Evolutionary conservation across 345 rosid genomes (phyloP).

Genomic region (Hibiscus mutabilis): DNA sequence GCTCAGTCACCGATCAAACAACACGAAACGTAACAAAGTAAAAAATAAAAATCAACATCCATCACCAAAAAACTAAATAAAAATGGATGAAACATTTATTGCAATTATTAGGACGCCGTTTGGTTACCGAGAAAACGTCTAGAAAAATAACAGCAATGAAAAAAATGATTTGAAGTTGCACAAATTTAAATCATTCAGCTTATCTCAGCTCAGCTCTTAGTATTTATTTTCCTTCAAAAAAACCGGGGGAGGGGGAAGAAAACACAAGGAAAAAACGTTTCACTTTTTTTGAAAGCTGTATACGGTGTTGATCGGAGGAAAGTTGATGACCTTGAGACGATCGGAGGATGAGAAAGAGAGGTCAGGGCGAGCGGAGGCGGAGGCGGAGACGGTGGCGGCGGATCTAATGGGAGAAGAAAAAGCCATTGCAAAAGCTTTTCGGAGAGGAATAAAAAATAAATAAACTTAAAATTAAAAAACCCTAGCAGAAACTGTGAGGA

Average conservation of each 20-base stretch:
- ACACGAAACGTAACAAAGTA: neutral
- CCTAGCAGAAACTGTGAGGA: neutral
- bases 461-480: neutral
- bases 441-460: neutral
- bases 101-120: neutral
- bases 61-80: neutral
- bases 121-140: neutral
- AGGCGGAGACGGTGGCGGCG: constrained; percentile 30
- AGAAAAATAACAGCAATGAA: neutral
- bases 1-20: neutral
- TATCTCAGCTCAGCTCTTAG: neutral
- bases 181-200: neutral
- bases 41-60: neutral
- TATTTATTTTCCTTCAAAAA: neutral
- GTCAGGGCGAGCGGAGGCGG: constrained; percentile 32
- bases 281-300: neutral
- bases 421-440: constrained; percentile 40
- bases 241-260: neutral
- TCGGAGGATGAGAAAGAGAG: constrained; percentile 31
- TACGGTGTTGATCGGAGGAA: neutral
- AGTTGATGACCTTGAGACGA: constrained; percentile 47
- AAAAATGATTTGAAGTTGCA: neutral
- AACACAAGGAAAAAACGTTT: neutral
- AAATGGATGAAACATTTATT: neutral
- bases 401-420: constrained; percentile 64